Evolutionary conservation across 176 grass and related monocot genomes (phyloP).

Genomic region (Pontederia crassipes): DNA sequence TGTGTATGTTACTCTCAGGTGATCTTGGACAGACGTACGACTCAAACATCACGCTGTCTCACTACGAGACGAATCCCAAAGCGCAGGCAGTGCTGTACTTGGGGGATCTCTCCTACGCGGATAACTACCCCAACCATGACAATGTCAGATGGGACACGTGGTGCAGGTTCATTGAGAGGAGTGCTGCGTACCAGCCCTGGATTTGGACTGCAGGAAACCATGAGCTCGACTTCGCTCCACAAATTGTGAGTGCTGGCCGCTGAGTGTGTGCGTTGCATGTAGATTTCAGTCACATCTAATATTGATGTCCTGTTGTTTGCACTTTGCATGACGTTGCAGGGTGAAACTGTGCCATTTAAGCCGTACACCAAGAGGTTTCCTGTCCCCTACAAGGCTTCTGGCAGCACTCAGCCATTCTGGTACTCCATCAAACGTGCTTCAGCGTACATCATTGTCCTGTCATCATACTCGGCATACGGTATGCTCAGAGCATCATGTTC

Average conservation of each 20-base stretch:
- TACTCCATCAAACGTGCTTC: constrained; percentile 87
- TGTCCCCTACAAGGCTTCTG: constrained; percentile 62
- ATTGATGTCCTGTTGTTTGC: too few relatives aligned
- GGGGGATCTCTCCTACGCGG: constrained; percentile 77
- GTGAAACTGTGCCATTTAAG: constrained; percentile 47
- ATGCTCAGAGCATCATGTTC: background rate
- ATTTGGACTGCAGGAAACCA: constrained; percentile 96
- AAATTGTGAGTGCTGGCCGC: constrained; percentile 40
- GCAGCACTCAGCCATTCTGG: constrained; percentile 70
- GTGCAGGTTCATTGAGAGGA: constrained; percentile 83
- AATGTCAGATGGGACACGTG: constrained; percentile 95
- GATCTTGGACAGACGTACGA: constrained; percentile 88
- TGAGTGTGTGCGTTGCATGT: background rate
- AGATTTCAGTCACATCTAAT: too few relatives aligned
- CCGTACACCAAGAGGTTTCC: constrained; percentile 46
- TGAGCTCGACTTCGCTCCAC: constrained; percentile 73
- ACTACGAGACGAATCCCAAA: constrained; percentile 62
- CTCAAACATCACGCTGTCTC: constrained; percentile 60
- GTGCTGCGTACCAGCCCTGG: constrained; percentile 82
- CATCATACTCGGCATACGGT: constrained; percentile 90
- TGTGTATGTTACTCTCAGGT: constrained; percentile 26
- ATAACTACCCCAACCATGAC: constrained; percentile 68
- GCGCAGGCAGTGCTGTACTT: constrained; percentile 58
- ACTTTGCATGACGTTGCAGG: constrained; percentile 14
- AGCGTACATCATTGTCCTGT: constrained; percentile 65